Evolutionary conservation across 73 alveolate genomes (phyloP).

Genomic region (Paramecium tetraurelia): DNA sequence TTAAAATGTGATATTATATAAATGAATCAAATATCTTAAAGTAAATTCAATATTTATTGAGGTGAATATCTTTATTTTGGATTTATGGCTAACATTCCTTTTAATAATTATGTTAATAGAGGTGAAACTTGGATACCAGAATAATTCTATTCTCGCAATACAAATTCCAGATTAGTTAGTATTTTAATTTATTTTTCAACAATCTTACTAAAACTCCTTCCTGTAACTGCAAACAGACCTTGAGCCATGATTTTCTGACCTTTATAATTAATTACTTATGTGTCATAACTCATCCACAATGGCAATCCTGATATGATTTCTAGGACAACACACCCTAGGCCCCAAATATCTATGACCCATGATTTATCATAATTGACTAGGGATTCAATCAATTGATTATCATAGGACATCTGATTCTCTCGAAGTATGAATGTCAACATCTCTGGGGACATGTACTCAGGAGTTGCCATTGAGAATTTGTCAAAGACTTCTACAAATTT

Average conservation of each 20-base stretch:
- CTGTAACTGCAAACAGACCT: constrained; percentile 57
- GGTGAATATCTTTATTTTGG: constrained; percentile 36
- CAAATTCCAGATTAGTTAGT: constrained; percentile 23
- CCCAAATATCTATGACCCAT: constrained; percentile 88
- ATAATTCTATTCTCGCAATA: constrained; percentile 40
- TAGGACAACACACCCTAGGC: constrained; percentile 82
- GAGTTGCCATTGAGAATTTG: constrained; percentile 73
- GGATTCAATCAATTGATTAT: constrained; percentile 41
- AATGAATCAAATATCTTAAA: background rate
- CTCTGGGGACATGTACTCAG: constrained; percentile 97
- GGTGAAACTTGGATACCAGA: constrained; percentile 42
- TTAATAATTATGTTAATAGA: constrained; percentile 4
- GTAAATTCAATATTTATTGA: background rate
- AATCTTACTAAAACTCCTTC: constrained; percentile 45
- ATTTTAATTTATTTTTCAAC: constrained; percentile 49
- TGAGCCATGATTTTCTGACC: constrained; percentile 43
- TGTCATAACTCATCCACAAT: constrained; percentile 86
- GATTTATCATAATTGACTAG: constrained; percentile 57
- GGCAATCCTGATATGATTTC: constrained; percentile 85
- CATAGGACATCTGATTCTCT: background rate
- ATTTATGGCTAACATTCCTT: constrained; percentile 55
- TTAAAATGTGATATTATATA: background rate
- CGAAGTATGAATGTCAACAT: constrained; percentile 69
- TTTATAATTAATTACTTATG: constrained; percentile 40
- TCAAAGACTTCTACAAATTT: constrained; percentile 47